A percentile compares a stretch with the other conserved stretches of the same genome.
phyloP scores from a whole-genome alignment of 805 yeast species.

The Candida hungchunana region DNA sequence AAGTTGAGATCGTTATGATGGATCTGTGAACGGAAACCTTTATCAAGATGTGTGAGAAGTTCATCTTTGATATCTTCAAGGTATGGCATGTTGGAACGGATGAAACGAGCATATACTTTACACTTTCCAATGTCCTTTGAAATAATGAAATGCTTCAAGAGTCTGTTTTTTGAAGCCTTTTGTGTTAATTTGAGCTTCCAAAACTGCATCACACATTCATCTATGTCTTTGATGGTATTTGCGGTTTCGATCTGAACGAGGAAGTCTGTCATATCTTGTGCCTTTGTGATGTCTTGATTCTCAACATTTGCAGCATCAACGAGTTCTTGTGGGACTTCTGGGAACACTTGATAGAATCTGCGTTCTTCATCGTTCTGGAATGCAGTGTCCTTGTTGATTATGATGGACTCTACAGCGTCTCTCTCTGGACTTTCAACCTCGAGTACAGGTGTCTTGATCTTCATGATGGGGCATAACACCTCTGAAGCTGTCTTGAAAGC shows the following conservation, averaged over 20 bases:
- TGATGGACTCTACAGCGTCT: conserved; percentile 23
- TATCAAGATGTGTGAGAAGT: conserved; percentile 51
- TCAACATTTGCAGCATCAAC: conserved; percentile 29
- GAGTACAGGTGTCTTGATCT: conserved; percentile 34
- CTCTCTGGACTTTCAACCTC: conserved; percentile 28
- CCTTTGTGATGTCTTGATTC: conserved; percentile 25
- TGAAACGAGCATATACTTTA: conserved; percentile 57
- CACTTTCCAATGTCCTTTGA: conserved; percentile 42
- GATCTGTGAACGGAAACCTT: conserved; percentile 57
- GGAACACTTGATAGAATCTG: conserved; percentile 57
- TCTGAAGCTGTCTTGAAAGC: conserved; percentile 41
- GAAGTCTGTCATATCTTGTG: conserved; percentile 39
- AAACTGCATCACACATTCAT: conserved; percentile 42
- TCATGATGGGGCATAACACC: conserved; percentile 39
- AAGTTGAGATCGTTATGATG: conserved; percentile 49
- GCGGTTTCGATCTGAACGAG: conserved; percentile 40
- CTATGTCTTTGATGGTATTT: conserved; percentile 44
- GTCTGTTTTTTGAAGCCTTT: conserved; percentile 64
- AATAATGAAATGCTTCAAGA: conserved; percentile 52
- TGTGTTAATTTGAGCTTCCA: conserved; percentile 53
- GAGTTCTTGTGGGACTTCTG: conserved; percentile 35
- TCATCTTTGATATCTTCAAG: conserved; percentile 50
- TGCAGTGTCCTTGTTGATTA: conserved; percentile 27
- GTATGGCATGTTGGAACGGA: conserved; percentile 51
- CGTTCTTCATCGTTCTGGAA: conserved; percentile 71